A percentile compares a stretch with the other conserved stretches of the same genome.
phyloP scores from a whole-genome alignment of 2,329 filamentous ascomycete genomes.

The Trichoderma citrinoviride region DNA sequence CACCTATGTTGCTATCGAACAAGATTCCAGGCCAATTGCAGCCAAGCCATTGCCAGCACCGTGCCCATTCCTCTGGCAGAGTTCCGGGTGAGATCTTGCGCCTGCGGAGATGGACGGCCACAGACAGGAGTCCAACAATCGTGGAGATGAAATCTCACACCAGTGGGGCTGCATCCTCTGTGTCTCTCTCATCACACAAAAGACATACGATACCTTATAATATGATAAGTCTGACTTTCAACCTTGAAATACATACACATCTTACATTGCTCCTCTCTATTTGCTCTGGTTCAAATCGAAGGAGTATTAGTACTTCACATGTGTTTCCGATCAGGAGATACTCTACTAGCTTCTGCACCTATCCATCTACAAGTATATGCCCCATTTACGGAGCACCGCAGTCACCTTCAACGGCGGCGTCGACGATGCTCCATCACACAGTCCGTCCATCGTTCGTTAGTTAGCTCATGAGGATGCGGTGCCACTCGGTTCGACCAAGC shows the following conservation, averaged over 20 bases:
- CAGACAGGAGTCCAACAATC: background rate
- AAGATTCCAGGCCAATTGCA: slow-evolving; percentile 4
- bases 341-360: background rate
- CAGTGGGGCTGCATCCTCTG: slow-evolving; percentile 3
- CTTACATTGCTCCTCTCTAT: no score
- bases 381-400: background rate
- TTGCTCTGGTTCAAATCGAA: background rate
- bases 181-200: background rate
- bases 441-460: background rate
- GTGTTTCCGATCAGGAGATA: background rate
- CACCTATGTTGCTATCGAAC: background rate
- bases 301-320: background rate
- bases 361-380: background rate
- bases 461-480: background rate
- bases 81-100: background rate
- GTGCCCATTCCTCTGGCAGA: slow-evolving; percentile 1
- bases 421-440: background rate
- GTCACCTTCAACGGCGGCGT: background rate
- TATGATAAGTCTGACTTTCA: background rate
- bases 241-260: no score
- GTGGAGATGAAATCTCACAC: slow-evolving; percentile 12
- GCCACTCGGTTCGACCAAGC: background rate
- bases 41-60: slow-evolving; percentile 4
- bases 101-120: background rate
- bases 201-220: background rate